Base-by-base conservation (phyloP, 2,329 filamentous ascomycete species). In the Pseudogymnoascus sp. region DNA sequence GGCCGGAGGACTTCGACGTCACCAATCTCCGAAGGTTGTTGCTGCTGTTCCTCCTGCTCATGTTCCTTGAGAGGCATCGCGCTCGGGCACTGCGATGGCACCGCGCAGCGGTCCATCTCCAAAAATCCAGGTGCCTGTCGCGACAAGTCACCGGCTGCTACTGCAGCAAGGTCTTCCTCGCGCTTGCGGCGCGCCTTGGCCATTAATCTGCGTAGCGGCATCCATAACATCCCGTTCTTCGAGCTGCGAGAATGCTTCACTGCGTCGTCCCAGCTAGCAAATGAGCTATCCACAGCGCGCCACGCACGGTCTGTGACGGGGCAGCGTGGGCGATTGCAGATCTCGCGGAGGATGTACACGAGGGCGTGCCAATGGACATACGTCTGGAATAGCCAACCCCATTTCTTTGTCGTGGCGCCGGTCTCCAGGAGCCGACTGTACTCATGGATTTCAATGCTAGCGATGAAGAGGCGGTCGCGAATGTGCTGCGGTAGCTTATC, bases 211-310 rank as follows among this genome's bases (percentile, higher is more conserved):
- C 79, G 76, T 55, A 89, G 74, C 0, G 85, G 85, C 44, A 81
- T 80, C 86, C 86, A 89, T 0, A 88, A 73, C 74, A 84, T 82
- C 2, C 82, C 81, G 60, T 79, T 79, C 61, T 78, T 79, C n/a
- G 74, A 73, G 25, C 61, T 61, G 13, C 58, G 58, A 13, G 59
- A 61, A n/a, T 74, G 66, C 9, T 39, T 59, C 2, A 70, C 65
- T 1, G 62, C 63, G 5, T 58, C 62, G 17, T 61, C 66, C 70
- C 69, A 72, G 25, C 67, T 63, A 1, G 48, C 48, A 44, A 72
- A 73, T 1, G 68, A 63, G n/a, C 62, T 41, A 31, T 78, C 73
- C 5, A 78, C 65, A 2, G 72, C 72, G 13, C 68, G 63, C 77
- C 77, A 79, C 2, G 74, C 76, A 13, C 76, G 68, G 17, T 78